A percentile compares a stretch with the other conserved stretches of the same genome.
Conservation (phyloP, 352 stramenopile genomes). For the Thraustochytrium sp. region DNA sequence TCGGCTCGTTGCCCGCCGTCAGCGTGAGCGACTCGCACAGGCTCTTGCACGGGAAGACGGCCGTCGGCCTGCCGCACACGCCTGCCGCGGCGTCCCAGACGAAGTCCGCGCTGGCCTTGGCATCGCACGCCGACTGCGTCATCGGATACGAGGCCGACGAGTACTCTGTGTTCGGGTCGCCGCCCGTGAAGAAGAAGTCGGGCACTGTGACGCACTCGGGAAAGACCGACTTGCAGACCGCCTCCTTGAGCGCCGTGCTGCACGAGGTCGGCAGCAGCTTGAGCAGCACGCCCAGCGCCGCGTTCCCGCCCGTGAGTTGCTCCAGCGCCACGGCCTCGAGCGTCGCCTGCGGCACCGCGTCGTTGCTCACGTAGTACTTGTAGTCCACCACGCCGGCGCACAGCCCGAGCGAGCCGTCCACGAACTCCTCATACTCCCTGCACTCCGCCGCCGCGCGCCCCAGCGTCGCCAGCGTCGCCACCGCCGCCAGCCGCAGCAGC, state of each 20-base stretch:
- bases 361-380: background rate
- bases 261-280: slow-evolving; percentile 1
- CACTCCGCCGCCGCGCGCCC: background rate
- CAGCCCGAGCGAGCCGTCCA: background rate
- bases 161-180: background rate
- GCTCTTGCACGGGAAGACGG: too few species aligned
- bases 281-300: background rate
- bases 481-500: background rate
- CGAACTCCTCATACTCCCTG: background rate
- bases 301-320: background rate
- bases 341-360: background rate
- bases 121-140: background rate
- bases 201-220: background rate
- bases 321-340: background rate
- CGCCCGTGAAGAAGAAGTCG: background rate
- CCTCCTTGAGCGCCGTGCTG: background rate
- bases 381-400: slow-evolving; percentile 37
- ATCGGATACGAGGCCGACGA: background rate
- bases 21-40: background rate
- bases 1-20: background rate
- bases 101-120: too few species aligned
- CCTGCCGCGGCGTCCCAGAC: too few species aligned
- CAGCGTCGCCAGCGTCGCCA: too few species aligned
- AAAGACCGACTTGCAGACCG: background rate
- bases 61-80: too few species aligned